Evolutionary conservation across 164 flowering plant species (phyloP).

Genomic region (Tetracentron sinense): DNA sequence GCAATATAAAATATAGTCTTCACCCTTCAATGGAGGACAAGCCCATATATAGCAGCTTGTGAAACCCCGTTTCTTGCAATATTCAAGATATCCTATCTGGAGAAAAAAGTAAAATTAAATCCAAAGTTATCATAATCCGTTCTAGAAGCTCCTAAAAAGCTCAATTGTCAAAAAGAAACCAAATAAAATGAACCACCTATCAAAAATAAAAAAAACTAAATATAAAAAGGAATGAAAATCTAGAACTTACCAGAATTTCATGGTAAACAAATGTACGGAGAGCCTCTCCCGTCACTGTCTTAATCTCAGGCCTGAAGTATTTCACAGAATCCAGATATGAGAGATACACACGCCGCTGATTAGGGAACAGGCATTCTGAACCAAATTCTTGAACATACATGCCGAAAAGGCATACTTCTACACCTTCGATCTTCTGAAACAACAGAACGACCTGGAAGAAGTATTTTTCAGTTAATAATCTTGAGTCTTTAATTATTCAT

Average conservation of each 20-base stretch:
- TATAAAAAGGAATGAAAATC: not conserved
- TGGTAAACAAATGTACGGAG: slow-evolving; percentile 25
- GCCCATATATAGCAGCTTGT: slow-evolving; percentile 22
- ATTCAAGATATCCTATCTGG: slow-evolving; percentile 21
- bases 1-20: slow-evolving; percentile 19
- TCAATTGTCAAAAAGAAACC: not conserved
- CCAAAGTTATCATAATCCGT: too few relatives aligned
- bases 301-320: slow-evolving; percentile 17
- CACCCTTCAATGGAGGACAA: slow-evolving; percentile 17
- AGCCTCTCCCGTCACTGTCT: slow-evolving; percentile 17
- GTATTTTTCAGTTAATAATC: not conserved
- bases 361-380: slow-evolving; percentile 19
- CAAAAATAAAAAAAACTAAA: not conserved
- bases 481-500: not conserved
- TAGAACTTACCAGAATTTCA: slow-evolving; percentile 15
- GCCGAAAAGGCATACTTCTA: slow-evolving; percentile 23
- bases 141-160: not conserved
- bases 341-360: slow-evolving; percentile 21
- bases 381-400: slow-evolving; percentile 31
- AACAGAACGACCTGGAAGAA: slow-evolving; percentile 17
- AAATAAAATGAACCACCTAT: not conserved
- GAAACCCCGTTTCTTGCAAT: slow-evolving; percentile 25
- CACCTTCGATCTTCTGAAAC: slow-evolving; percentile 30
- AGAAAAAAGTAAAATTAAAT: not conserved
- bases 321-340: slow-evolving; percentile 20